Evolutionary conservation across 306 rosid species (phyloP), one percentile per base, ranked within the genome.

Genomic region (Ochetophila trinervis): DNA sequence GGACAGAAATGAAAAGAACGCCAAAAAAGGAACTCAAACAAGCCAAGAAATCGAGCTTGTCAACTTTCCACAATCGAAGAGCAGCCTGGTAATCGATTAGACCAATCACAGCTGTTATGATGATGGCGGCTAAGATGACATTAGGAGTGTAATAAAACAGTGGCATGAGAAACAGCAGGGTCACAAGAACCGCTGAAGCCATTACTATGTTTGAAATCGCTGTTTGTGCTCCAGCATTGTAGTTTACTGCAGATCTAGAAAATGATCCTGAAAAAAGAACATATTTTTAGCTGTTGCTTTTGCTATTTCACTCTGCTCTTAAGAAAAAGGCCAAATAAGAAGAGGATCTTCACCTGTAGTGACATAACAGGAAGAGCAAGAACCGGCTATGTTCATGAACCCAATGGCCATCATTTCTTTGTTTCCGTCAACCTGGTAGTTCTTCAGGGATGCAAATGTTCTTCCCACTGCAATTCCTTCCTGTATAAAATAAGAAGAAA

Each of bases 391-490:
- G 87, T 90, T 94, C 99, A 86, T 90, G n/a, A 94, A 47, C 57
- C 97, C 99, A 68, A 94, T 88, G 36, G 97, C 99, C 84, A 90
- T 88, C 99, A 94, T 90, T 83, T 94, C 99, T 80, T 94, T 94
- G 86, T 94, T 94, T 73, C 97, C 99, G 77, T 94, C 99, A 27
- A 90, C 97, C 75, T 94, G 99, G 85, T 94, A 94, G 85, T 88
- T 94, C 62, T 81, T 78, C 65, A 94, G 68, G 49, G 92, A 73
- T 22, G 96, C 97, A 80, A 94, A 90, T 62, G 99, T 94, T 82
- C 99, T 88, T 76, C 99, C 99, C 1, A 90, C 99, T 11, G 99
- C 99, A 72, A 94, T 73, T 80, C 99, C 99, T 88, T 94, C 99
- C 99, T 94, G 69, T 60, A 36, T 70, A 1, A 34, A 55, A 27